Evolutionary conservation across 345 rosid genomes (phyloP), one percentile per base, ranked within the genome.

Genomic region (Corymbia maculata): DNA sequence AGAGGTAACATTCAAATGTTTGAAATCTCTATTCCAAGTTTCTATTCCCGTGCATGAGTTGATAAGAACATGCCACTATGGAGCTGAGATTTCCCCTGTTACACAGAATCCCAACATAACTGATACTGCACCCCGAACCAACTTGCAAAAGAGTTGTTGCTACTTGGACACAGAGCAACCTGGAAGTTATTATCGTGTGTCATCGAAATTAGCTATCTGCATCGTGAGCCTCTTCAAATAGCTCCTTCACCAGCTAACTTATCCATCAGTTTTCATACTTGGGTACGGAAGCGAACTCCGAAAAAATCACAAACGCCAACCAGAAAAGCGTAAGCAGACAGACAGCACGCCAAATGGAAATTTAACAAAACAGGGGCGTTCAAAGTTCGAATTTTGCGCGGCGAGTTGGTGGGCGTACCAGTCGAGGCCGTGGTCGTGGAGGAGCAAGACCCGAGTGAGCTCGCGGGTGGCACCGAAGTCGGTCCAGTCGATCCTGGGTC

Each of bases 381-480:
- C 70, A 51, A 30, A 61, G 88, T 68, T n/a, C 44, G 28, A 10
- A 75, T 42, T 44, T 75, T 75, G 82, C 49, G 5, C 14, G 49
- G 82, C 1, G 28, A 42, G 36, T 36, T 3, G 82, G 49, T 36
- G 82, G 82, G 82, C 21, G 87, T 90, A 96, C 98, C 98, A 94
- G 79, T 91, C 85, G 90, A 98, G 89, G 86, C 88, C 91, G 22
- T 96, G 96, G 86, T 96, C 98, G 79, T 97, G 97, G 80, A 95
- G 92, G 28, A 98, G 99, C 80, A 97, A 92, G 92, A 90, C 88
- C 53, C 98, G 95, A 26, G 98, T 97, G 91, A 98, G 99, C 88
- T 98, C 98, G 8, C 98, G 93, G 49, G 97, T 95, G 51, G 99
- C 95, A 90, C 96, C 94, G 93, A 94, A 96, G 88, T 97, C 96